These are phyloP conservation scores for Corylus americana DNA, from an alignment of 306 rosid species.

Conservation along the genomic window DNA sequence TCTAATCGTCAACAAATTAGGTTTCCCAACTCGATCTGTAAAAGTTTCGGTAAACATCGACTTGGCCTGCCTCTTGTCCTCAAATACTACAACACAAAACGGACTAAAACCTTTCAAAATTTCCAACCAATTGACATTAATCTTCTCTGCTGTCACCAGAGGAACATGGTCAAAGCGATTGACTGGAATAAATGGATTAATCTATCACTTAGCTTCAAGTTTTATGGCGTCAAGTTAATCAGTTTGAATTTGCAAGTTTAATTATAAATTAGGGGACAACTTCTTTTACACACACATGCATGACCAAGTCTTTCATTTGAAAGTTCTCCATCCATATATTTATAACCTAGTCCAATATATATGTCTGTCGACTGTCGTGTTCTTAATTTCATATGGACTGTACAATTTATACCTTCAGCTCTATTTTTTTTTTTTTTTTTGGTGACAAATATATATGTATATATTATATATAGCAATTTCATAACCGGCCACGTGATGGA, in stretches of 20 bases:
- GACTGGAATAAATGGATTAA: slow-evolving; percentile 29
- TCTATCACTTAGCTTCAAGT: slow-evolving; percentile 3
- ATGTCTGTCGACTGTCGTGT: too few species aligned
- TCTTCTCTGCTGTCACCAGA: slow-evolving; percentile 22
- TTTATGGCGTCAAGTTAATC: slow-evolving; percentile 40
- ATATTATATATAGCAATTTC: too few species aligned
- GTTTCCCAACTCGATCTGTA: neutral
- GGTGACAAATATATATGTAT: too few species aligned
- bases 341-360: neutral
- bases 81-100: slow-evolving; percentile 26
- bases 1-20: neutral
- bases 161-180: slow-evolving; percentile 33
- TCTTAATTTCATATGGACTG: too few species aligned
- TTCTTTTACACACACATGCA: neutral
- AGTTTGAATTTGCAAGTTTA: neutral
- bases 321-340: neutral
- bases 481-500: too few species aligned
- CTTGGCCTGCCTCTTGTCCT: slow-evolving; percentile 37
- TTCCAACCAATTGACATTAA: slow-evolving; percentile 28
- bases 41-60: neutral
- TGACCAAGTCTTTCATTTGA: neutral
- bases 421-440: too few species aligned
- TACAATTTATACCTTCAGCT: too few species aligned
- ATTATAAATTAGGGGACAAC: neutral
- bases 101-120: slow-evolving; percentile 6